A percentile compares a stretch with the other conserved stretches of the same genome.
phyloP scores from a whole-genome alignment of 2,329 filamentous ascomycete species.

The Meredithiella fracta region DNA sequence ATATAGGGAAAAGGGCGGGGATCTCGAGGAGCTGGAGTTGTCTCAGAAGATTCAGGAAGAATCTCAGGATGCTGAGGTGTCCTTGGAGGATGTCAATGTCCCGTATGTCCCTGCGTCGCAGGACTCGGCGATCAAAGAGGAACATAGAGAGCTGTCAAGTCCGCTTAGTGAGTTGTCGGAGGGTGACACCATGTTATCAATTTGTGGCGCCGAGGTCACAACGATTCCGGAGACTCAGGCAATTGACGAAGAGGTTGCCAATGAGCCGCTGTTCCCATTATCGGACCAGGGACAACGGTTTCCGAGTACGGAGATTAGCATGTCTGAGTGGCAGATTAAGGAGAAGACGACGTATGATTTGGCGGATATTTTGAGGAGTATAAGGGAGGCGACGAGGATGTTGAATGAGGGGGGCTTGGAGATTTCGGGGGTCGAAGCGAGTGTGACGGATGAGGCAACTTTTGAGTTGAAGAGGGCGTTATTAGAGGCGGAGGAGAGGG shows the following conservation, averaged over 20 bases:
- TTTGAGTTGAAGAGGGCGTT: conserved; percentile 5
- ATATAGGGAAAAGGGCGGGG: background rate
- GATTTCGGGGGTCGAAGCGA: background rate
- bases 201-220: background rate
- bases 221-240: background rate
- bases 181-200: background rate
- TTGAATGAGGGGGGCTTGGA: background rate
- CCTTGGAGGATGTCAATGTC: conserved; percentile 6
- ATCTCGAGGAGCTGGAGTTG: background rate
- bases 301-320: conserved; percentile 21
- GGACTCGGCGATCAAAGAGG: conserved; percentile 1
- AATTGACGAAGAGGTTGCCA: background rate
- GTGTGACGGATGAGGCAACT: background rate
- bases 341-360: background rate
- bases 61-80: conserved; percentile 1
- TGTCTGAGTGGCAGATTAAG: background rate
- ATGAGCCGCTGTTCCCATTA: no score
- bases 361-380: background rate
- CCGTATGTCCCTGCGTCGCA: background rate
- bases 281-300: conserved; percentile 20
- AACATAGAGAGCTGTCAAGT: conserved; percentile 13
- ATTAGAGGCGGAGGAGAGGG: conserved; percentile 2
- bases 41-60: background rate
- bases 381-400: background rate
- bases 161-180: conserved; percentile 11